phyloP scores from a whole-genome alignment of 2,329 filamentous ascomycete genomes.

The Fusarium verrucosum region DNA sequence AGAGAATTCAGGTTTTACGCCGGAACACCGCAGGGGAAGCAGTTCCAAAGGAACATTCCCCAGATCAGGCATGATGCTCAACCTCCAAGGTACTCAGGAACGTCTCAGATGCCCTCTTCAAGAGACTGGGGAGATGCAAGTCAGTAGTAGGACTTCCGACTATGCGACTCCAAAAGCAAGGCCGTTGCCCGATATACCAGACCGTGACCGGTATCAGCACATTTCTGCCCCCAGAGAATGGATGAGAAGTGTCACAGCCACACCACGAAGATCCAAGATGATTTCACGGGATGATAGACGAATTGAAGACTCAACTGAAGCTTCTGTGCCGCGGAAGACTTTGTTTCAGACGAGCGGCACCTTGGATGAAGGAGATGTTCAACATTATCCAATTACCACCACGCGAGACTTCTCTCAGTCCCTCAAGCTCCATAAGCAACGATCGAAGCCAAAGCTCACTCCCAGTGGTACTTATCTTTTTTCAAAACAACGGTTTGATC shows the following conservation, averaged over 20 bases:
- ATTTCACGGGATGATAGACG: neutral
- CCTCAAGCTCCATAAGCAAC: constrained; percentile 6
- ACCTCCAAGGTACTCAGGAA: constrained; percentile 22
- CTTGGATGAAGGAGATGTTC: neutral
- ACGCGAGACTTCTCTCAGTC: constrained; percentile 21
- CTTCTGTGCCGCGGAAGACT: neutral
- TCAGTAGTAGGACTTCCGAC: neutral
- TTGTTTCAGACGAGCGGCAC: neutral
- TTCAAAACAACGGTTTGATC: constrained; percentile 22
- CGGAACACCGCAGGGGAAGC: constrained; percentile 13
- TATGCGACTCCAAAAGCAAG: constrained; percentile 1
- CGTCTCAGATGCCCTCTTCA: constrained; percentile 14
- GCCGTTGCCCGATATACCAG: neutral
- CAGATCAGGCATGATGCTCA: constrained; percentile 24
- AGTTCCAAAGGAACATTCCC: neutral
- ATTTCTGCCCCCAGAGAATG: constrained; percentile 3
- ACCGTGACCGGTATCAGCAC: constrained; percentile 5
- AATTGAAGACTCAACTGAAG: neutral
- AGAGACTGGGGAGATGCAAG: neutral
- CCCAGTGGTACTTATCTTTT: constrained; percentile 8
- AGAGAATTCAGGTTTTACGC: constrained; percentile 38
- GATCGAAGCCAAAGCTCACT: neutral
- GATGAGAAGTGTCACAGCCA: constrained; percentile 16
- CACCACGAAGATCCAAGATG: constrained; percentile 16
- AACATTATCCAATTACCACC: constrained; percentile 1